Evolutionary conservation across 1,284 basidiomycete species (phyloP), one percentile per base, ranked within the genome.

Genomic region (Tylopilus sp.): DNA sequence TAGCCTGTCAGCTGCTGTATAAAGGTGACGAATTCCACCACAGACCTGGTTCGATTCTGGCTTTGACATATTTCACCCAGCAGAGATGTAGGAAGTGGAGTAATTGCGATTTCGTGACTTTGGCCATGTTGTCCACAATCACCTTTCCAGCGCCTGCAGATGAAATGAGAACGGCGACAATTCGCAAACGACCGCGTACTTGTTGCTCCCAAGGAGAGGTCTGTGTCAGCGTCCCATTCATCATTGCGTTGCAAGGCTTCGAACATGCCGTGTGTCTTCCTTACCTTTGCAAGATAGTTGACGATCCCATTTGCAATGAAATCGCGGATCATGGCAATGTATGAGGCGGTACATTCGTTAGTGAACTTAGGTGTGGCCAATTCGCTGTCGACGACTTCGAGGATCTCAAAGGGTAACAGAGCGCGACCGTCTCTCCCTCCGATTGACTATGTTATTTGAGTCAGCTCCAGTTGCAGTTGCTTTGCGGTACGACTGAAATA

Each of bases 41-140:
- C 45, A 29, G 37, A 88, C 90, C 92, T 46, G 94, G 95, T 72
- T 98, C 94, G 61, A 98, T 95, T 67, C 93, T 92, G 8, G 94
- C 92, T 72, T 93, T 92, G 33, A 93, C 87, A 67, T 96, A 97
- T 69, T 92, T 93, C 26, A 85, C 85, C 84, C 92, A 93, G 69
- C 94, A 98, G 50, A 92, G 78, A 28, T 92, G 77, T 36, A 99
- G 74, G 82, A 99, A 99, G 9, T 75, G 76, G 42, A 74, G 76
- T 5, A 99, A 72, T 65, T 98, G 95, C 7, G 76, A 74, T 67
- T 88, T 80, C 0, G 95, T 97, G 29, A 98, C 92, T 72, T 96
- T 95, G 53, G 86, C 82, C 71, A 87, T 88, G 71, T 98, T 99
- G 66, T 94, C 85, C 17, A 98, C 87, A 14, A 90, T 82, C 1